These are phyloP conservation scores for Xanthoconium stramineum DNA, from an alignment of 768 basidiomycete genomes.

Conservation along the genomic window DNA sequence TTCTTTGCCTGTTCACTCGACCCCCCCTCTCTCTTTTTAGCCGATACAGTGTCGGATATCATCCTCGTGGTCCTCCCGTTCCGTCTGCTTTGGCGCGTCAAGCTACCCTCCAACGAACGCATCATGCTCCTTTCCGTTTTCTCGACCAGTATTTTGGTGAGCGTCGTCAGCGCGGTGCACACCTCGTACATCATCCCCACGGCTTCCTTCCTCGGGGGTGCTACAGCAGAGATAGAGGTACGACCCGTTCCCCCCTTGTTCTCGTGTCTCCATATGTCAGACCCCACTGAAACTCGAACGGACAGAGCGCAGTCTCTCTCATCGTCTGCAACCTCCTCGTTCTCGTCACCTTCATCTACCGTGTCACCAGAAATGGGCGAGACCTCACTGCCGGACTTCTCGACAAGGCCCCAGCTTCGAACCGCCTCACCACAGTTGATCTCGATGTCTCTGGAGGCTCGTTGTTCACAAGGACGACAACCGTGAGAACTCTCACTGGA, in stretches of 20 bases:
- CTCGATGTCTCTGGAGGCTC: constrained; percentile 14
- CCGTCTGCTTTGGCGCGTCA: constrained; percentile 42
- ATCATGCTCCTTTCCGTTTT: constrained; percentile 44
- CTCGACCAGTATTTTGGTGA: constrained; percentile 52
- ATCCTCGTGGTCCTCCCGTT: constrained; percentile 46
- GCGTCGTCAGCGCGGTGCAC: constrained; percentile 42
- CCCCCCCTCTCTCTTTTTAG: constrained; percentile 22
- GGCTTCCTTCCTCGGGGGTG: not conserved
- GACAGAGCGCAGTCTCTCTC: constrained; percentile 36
- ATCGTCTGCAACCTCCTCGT: constrained; percentile 43
- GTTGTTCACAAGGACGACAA: not conserved
- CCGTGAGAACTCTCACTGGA: not conserved
- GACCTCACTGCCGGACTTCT: constrained; percentile 10
- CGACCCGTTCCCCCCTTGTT: not conserved
- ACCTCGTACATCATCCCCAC: constrained; percentile 38
- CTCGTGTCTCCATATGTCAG: not conserved
- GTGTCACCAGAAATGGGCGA: constrained; percentile 5
- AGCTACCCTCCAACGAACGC: constrained; percentile 38
- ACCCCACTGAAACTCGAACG: not conserved
- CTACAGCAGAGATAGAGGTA: constrained; percentile 44
- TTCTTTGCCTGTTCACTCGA: not conserved
- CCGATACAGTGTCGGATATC: constrained; percentile 45
- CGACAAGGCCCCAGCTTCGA: constrained; percentile 1
- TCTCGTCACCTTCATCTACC: constrained; percentile 35
- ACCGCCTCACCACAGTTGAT: constrained; percentile 26